Conservation (phyloP, 129 eudicot genomes). For the Escallonia rubra region DNA sequence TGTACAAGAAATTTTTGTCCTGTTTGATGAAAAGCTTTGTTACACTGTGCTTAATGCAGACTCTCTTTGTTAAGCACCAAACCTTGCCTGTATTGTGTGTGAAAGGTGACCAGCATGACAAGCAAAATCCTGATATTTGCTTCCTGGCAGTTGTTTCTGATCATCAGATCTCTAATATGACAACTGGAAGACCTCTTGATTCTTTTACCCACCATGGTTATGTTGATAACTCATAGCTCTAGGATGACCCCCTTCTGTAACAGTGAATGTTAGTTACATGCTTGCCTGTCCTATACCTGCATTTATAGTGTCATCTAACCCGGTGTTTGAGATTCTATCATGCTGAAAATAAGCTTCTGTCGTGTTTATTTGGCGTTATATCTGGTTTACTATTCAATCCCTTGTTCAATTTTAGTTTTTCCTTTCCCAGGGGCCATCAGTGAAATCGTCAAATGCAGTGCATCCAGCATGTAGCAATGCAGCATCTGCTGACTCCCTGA, state of each 20-base stretch:
- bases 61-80: no score
- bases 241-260: neutral
- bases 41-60: no score
- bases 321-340: neutral
- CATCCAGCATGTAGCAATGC: constrained; percentile 75
- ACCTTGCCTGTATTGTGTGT: no score
- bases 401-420: neutral
- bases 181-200: neutral
- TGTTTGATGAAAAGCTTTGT: no score
- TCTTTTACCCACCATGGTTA: neutral
- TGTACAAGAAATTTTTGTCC: no score
- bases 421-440: constrained; percentile 48
- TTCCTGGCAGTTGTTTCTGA: no score
- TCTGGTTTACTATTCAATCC: no score
- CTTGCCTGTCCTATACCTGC: neutral
- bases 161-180: neutral
- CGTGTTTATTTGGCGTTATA: neutral
- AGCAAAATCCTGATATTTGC: no score
- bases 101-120: no score
- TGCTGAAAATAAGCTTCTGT: neutral
- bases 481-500: constrained; percentile 75
- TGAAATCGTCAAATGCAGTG: constrained; percentile 28
- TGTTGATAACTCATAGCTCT: neutral
- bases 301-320: neutral
- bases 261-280: neutral